These are phyloP conservation scores for Echeveria elegans DNA, from an alignment of 164 flowering plant genomes.

Conservation along the genomic window DNA sequence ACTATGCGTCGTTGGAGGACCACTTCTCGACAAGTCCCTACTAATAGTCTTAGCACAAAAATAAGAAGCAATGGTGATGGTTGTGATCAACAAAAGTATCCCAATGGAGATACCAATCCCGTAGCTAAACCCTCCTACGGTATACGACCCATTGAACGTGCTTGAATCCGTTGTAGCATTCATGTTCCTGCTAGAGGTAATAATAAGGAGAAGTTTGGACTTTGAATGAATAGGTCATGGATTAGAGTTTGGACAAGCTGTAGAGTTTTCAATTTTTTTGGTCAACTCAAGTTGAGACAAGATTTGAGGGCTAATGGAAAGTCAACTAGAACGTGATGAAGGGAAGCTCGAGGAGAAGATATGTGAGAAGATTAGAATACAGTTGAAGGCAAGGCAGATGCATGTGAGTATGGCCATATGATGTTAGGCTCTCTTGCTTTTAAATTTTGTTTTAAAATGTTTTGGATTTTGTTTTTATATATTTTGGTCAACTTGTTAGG, in stretches of 20 bases:
- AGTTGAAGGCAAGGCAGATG: neutral
- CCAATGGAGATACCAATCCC: constrained; percentile 67
- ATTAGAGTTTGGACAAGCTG: neutral
- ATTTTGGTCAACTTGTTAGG: too few species aligned
- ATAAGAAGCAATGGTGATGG: constrained; percentile 66
- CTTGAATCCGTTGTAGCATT: constrained; percentile 15
- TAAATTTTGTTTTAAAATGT: too few species aligned
- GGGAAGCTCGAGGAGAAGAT: neutral
- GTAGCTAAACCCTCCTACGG: constrained; percentile 53
- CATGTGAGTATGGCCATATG: too few species aligned
- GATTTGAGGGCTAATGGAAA: neutral
- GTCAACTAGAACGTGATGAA: neutral
- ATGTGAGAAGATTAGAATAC: neutral
- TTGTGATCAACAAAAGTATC: constrained; percentile 64
- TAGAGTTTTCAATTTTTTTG: neutral
- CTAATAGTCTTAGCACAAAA: constrained; percentile 36
- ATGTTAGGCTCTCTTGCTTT: too few species aligned
- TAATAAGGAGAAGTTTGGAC: neutral
- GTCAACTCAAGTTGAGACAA: neutral
- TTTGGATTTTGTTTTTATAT: too few species aligned
- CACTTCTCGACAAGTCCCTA: neutral
- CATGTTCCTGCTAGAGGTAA: constrained; percentile 15
- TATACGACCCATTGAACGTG: constrained; percentile 33
- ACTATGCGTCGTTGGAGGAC: neutral
- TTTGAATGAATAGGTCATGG: neutral